Evolutionary conservation across 2,329 filamentous ascomycete genomes (phyloP).

Genomic region (Cercospora sp.): DNA sequence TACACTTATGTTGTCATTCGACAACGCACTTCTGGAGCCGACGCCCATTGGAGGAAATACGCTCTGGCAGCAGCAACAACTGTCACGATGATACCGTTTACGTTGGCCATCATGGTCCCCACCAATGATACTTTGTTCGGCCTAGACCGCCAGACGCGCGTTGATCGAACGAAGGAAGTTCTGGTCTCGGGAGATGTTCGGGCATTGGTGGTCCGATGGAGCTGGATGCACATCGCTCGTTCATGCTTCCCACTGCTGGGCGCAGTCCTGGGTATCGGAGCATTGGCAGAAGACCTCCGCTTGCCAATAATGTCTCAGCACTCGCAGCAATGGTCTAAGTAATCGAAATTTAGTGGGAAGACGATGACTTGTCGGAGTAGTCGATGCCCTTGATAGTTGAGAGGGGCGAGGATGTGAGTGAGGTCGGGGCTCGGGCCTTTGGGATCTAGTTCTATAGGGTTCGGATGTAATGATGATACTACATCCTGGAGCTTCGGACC

Average conservation of each 20-base stretch:
- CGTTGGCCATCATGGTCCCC: slow-evolving; percentile 10
- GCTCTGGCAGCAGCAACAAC: neutral
- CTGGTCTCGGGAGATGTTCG: slow-evolving; percentile 1
- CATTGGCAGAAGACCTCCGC: neutral
- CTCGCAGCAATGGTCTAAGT: neutral
- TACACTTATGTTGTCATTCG: neutral
- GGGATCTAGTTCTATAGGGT: neutral
- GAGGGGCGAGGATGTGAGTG: neutral
- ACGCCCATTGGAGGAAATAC: neutral
- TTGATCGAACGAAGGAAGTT: neutral
- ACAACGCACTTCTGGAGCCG: neutral
- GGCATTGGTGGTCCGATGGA: slow-evolving; percentile 9
- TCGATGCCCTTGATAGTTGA: no score
- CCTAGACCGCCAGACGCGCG: neutral
- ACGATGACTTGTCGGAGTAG: neutral
- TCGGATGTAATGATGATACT: neutral
- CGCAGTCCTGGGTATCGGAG: slow-evolving; percentile 2
- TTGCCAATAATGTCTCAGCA: neutral
- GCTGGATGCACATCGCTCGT: slow-evolving; percentile 10
- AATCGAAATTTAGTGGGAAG: neutral
- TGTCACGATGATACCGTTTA: slow-evolving; percentile 15
- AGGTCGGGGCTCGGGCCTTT: neutral
- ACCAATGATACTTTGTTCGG: slow-evolving; percentile 12
- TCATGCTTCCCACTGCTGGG: slow-evolving; percentile 10
- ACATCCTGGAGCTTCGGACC: neutral